Evolutionary conservation across 768 basidiomycete genomes (phyloP).

Genomic region (Ramaria sp.): DNA sequence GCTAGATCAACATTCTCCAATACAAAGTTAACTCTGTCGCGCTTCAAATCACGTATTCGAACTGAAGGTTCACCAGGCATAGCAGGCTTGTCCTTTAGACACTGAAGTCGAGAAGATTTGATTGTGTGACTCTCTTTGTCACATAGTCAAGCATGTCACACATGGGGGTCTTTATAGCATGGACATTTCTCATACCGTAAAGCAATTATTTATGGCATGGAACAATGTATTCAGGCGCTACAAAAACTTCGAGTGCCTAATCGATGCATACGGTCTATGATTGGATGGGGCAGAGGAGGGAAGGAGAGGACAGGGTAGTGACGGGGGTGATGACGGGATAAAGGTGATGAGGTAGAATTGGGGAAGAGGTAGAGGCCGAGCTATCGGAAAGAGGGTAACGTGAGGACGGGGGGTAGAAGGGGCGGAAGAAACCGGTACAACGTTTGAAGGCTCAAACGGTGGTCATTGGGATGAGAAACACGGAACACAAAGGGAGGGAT

Average conservation of each 20-base stretch:
- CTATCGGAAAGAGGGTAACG: too few relatives aligned
- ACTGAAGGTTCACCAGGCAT: conserved; percentile 26
- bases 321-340: neutral
- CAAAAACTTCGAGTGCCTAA: neutral
- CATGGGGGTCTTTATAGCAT: too few relatives aligned
- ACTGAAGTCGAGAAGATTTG: neutral
- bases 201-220: neutral
- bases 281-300: neutral
- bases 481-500: too few relatives aligned
- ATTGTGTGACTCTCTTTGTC: neutral
- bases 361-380: too few relatives aligned
- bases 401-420: too few relatives aligned
- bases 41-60: conserved; percentile 74
- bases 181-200: too few relatives aligned
- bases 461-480: neutral
- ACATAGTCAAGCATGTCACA: neutral
- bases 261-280: neutral
- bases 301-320: neutral
- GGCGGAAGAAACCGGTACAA: neutral
- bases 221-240: neutral
- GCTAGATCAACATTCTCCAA: conserved; percentile 94
- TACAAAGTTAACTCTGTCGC: conserved; percentile 83
- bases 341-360: neutral
- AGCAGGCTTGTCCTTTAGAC: neutral
- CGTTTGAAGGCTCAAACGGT: neutral